Conservation (phyloP, 495 filamentous ascomycete genomes). For the Penicillium bovifimosum region DNA sequence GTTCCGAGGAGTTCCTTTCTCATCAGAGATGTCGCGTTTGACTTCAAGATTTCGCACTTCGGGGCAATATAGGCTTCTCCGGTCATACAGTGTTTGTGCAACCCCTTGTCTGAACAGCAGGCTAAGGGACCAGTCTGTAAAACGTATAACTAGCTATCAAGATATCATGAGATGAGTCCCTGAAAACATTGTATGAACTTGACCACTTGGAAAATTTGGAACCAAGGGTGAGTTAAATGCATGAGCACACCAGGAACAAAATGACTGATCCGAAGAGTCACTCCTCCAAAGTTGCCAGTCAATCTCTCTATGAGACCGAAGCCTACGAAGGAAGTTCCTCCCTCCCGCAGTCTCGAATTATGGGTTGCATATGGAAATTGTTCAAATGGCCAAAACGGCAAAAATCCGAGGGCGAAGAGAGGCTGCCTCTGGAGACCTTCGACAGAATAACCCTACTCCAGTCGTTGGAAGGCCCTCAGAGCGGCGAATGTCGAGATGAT, state of each 20-base stretch:
- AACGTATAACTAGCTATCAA: not conserved
- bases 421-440: constrained; percentile 4
- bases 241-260: not conserved
- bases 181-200: not conserved
- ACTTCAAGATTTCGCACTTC: not conserved
- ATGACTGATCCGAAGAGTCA: not conserved
- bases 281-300: not conserved
- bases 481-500: not conserved
- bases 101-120: not conserved
- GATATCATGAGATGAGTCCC: not conserved
- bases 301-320: not conserved
- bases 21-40: not conserved
- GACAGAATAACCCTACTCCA: constrained; percentile 6
- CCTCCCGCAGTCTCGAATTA: not conserved
- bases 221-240: not conserved
- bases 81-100: constrained; percentile 8
- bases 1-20: no score
- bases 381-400: constrained; percentile 17
- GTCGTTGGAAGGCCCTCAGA: constrained; percentile 4
- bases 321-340: not conserved
- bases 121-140: not conserved
- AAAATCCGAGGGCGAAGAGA: constrained; percentile 11
- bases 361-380: constrained; percentile 15
- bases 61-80: not conserved
- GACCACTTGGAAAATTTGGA: not conserved